Conservation (phyloP, 345 rosid species). For the Hevea brasiliensis region DNA sequence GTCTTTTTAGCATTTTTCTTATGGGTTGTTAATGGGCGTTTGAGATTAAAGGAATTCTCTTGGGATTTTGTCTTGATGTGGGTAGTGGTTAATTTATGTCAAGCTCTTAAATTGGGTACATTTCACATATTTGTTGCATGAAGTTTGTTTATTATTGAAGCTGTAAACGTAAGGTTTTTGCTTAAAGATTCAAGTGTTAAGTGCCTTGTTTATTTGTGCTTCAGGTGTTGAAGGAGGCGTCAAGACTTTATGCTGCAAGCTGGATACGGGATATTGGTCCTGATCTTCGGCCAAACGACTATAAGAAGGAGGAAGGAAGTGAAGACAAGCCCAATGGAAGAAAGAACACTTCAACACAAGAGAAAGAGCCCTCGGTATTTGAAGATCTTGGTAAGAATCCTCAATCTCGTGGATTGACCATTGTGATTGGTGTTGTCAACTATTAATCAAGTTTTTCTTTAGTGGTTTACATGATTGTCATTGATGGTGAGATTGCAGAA, state of each 20-base stretch:
- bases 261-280: constrained; percentile 97
- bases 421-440: background rate
- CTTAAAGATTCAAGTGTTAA: background rate
- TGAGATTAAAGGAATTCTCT: background rate
- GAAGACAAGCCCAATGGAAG: constrained; percentile 36
- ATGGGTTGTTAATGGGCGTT: background rate
- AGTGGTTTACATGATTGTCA: too few relatives aligned
- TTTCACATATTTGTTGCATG: background rate
- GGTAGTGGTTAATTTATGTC: background rate
- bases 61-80: background rate
- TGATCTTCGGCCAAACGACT: constrained; percentile 84
- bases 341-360: constrained; percentile 27
- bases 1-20: background rate
- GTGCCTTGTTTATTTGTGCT: constrained; percentile 5
- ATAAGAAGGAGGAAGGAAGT: constrained; percentile 53
- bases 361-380: constrained; percentile 63
- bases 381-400: constrained; percentile 80
- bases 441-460: background rate
- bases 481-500: too few relatives aligned
- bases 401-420: background rate
- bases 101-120: background rate
- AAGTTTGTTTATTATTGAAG: too few relatives aligned
- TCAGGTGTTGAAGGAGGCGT: constrained; percentile 85
- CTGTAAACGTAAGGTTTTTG: background rate
- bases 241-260: constrained; percentile 87